Evolutionary conservation across 345 rosid genomes (phyloP).

Genomic region (Moricandia moricandioides): DNA sequence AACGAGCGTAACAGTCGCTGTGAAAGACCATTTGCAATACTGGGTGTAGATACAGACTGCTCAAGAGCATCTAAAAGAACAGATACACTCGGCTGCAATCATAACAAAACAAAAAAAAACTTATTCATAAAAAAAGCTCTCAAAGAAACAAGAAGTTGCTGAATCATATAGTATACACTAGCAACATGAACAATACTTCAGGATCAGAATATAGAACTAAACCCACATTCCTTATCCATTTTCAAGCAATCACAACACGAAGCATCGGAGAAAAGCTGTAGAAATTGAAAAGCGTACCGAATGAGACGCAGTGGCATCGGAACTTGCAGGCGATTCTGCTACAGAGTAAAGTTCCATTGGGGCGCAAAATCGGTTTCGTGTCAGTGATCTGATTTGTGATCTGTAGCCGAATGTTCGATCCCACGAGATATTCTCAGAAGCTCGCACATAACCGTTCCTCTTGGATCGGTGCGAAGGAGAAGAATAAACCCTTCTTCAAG

Average conservation of each 20-base stretch:
- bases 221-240: slow-evolving; percentile 9
- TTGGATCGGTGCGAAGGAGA: background rate
- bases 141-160: too few species aligned
- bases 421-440: background rate
- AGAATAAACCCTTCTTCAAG: slow-evolving; percentile 13
- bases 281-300: slow-evolving; percentile 21
- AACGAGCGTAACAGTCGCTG: slow-evolving; percentile 64
- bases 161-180: background rate
- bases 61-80: slow-evolving; percentile 86
- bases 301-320: slow-evolving; percentile 28
- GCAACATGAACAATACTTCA: slow-evolving; percentile 12
- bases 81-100: slow-evolving; percentile 78
- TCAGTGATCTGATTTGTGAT: slow-evolving; percentile 29
- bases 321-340: slow-evolving; percentile 1
- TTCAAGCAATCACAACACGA: slow-evolving; percentile 3
- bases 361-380: background rate
- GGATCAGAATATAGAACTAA: slow-evolving; percentile 12
- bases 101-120: slow-evolving; percentile 2
- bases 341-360: background rate
- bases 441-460: slow-evolving; percentile 16
- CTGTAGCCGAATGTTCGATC: slow-evolving; percentile 30
- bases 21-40: slow-evolving; percentile 61
- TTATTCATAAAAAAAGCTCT: background rate
- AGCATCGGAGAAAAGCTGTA: slow-evolving; percentile 1
- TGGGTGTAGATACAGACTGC: slow-evolving; percentile 67